Evolutionary conservation across 768 basidiomycete genomes (phyloP).

Genomic region (Macrocybe gigantea): DNA sequence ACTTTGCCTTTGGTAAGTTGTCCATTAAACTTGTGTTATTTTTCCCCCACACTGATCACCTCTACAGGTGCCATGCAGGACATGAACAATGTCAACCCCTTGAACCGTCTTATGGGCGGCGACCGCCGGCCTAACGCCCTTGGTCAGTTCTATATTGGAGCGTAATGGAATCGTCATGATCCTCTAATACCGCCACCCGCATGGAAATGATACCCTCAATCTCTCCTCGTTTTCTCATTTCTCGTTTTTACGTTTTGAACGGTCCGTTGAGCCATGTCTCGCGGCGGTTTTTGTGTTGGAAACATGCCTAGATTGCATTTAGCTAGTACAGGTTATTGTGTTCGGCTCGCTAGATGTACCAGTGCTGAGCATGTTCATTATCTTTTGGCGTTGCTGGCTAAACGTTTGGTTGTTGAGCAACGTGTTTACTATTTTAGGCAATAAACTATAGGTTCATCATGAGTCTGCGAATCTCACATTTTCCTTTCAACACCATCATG

Average conservation of each 20-base stretch:
- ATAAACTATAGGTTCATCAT: background rate
- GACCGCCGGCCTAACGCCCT: conserved; percentile 46
- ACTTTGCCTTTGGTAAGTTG: conserved; percentile 59
- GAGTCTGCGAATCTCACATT: conserved; percentile 1
- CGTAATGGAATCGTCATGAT: background rate
- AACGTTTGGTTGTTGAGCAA: background rate
- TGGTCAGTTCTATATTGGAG: conserved; percentile 42
- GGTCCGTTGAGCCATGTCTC: conserved; percentile 11
- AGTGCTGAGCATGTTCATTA: conserved; percentile 9
- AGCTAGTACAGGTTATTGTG: conserved; percentile 15
- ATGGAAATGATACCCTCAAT: conserved; percentile 9
- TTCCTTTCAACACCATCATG: conserved; percentile 16
- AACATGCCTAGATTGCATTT: conserved; percentile 9
- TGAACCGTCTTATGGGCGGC: conserved; percentile 44
- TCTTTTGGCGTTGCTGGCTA: background rate
- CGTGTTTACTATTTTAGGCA: no score
- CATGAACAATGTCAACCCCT: conserved; percentile 49
- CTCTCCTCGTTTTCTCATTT: conserved; percentile 7
- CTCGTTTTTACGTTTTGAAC: background rate
- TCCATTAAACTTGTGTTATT: background rate
- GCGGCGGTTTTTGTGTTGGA: conserved; percentile 10
- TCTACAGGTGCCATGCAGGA: conserved; percentile 47
- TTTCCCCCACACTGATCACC: background rate
- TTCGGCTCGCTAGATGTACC: conserved; percentile 4
- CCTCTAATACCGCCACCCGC: background rate